Conservation (phyloP, 768 basidiomycete species). For the Auricularia sp. region DNA sequence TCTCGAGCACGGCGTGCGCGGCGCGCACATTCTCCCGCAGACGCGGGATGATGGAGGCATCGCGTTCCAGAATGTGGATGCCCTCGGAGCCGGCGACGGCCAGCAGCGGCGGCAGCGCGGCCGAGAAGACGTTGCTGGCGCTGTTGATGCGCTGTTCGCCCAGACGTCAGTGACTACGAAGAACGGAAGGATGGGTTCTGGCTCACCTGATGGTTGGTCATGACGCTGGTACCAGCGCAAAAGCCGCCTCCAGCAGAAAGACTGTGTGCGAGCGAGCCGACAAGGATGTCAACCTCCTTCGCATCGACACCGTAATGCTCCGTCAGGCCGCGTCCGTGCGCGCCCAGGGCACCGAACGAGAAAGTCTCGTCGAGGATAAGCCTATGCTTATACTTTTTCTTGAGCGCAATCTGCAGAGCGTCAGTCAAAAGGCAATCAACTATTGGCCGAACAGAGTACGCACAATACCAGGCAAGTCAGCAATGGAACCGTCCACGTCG, state of each 20-base stretch:
- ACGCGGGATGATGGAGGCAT: slow-evolving; percentile 61
- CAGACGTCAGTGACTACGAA: neutral
- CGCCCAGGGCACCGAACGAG: slow-evolving; percentile 87
- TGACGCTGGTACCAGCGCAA: slow-evolving; percentile 77
- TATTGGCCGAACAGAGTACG: slow-evolving; percentile 21
- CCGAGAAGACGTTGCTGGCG: slow-evolving; percentile 91
- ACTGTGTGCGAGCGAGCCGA: slow-evolving; percentile 80
- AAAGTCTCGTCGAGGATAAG: slow-evolving; percentile 88
- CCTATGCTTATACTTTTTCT: slow-evolving; percentile 91
- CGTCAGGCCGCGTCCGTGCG: slow-evolving; percentile 89
- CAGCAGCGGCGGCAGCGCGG: slow-evolving; percentile 83
- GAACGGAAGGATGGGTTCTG: neutral
- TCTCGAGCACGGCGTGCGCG: slow-evolving; percentile 74
- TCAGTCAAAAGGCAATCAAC: neutral
- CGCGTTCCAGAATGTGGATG: slow-evolving; percentile 65
- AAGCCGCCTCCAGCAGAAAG: slow-evolving; percentile 85
- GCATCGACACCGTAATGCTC: slow-evolving; percentile 92
- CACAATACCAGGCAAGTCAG: slow-evolving; percentile 86
- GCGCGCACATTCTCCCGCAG: slow-evolving; percentile 75
- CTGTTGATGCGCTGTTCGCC: slow-evolving; percentile 79
- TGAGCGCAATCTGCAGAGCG: slow-evolving; percentile 70
- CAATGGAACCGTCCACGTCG: slow-evolving; percentile 87
- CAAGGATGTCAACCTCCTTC: slow-evolving; percentile 85
- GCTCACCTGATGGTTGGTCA: slow-evolving; percentile 79
- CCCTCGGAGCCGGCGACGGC: slow-evolving; percentile 82